These are phyloP conservation scores for Stachybotrys echinatus DNA, from an alignment of 2,329 filamentous ascomycete genomes.

Conservation along the genomic window DNA sequence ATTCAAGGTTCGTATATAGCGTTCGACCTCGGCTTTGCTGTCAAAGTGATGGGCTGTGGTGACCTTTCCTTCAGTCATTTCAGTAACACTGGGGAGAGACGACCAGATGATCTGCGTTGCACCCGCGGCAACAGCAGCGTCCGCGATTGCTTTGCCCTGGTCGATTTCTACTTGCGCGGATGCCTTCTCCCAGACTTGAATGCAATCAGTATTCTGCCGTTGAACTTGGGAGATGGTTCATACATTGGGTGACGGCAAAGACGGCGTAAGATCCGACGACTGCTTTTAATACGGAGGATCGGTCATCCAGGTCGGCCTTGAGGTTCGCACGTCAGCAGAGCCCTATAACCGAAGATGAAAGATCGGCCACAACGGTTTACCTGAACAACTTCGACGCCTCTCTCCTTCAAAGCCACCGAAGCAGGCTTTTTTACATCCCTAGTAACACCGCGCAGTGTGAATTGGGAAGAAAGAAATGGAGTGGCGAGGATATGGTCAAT, in stretches of 20 bases:
- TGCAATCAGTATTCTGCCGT: background rate
- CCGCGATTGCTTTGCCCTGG: conserved; percentile 1
- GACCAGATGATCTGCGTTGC: conserved; percentile 1
- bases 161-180: background rate
- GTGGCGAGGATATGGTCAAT: background rate
- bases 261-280: background rate
- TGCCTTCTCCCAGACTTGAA: background rate
- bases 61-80: background rate
- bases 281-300: background rate
- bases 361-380: background rate
- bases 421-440: background rate
- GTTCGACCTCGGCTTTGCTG: background rate
- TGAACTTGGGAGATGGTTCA: background rate
- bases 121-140: background rate
- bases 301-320: background rate
- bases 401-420: background rate
- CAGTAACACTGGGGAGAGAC: background rate
- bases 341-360: background rate
- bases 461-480: background rate
- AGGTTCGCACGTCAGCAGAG: background rate
- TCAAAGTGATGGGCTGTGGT: background rate
- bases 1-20: background rate
- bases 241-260: background rate
- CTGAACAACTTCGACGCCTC: conserved; percentile 2
- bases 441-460: conserved; percentile 1